Percentiles rank a stretch among this genome's conserved stretches.
phyloP scores from a whole-genome alignment of 768 basidiomycete genomes.

The Tephrocybe rancida region DNA sequence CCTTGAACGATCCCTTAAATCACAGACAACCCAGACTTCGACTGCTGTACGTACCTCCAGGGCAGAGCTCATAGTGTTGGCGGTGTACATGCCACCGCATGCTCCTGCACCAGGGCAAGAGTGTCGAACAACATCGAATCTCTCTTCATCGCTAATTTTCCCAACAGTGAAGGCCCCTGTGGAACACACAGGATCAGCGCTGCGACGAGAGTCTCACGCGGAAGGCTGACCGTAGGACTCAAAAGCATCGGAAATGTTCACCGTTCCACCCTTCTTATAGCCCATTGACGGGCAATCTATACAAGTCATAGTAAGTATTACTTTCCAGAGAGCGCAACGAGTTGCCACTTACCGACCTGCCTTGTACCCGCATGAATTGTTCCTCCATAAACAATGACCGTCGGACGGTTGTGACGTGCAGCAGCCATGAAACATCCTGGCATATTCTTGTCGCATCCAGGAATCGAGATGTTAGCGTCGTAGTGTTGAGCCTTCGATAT shows the following conservation, averaged over 20 bases:
- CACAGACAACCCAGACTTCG: not conserved
- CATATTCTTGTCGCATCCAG: slow-evolving; percentile 94
- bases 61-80: slow-evolving; percentile 88
- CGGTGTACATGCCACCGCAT: slow-evolving; percentile 90
- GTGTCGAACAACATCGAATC: slow-evolving; percentile 83
- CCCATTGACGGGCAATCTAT: slow-evolving; percentile 81
- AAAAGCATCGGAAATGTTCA: slow-evolving; percentile 84
- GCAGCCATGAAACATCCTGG: slow-evolving; percentile 89
- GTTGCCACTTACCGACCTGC: slow-evolving; percentile 49
- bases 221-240: slow-evolving; percentile 66
- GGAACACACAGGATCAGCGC: not conserved
- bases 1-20: slow-evolving; percentile 27
- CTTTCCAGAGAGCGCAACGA: slow-evolving; percentile 31
- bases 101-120: slow-evolving; percentile 86
- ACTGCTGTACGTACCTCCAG: slow-evolving; percentile 50
- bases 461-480: slow-evolving; percentile 84
- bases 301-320: slow-evolving; percentile 20
- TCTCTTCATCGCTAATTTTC: slow-evolving; percentile 77
- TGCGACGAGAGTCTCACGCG: not conserved
- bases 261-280: slow-evolving; percentile 75
- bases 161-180: slow-evolving; percentile 77
- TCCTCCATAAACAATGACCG: slow-evolving; percentile 86
- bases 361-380: slow-evolving; percentile 79
- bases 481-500: slow-evolving; percentile 76
- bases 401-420: slow-evolving; percentile 83